Evolutionary conservation across 805 yeast species (phyloP), one percentile per base, ranked within the genome.

Genomic region (Maudiozyma turicensis): DNA sequence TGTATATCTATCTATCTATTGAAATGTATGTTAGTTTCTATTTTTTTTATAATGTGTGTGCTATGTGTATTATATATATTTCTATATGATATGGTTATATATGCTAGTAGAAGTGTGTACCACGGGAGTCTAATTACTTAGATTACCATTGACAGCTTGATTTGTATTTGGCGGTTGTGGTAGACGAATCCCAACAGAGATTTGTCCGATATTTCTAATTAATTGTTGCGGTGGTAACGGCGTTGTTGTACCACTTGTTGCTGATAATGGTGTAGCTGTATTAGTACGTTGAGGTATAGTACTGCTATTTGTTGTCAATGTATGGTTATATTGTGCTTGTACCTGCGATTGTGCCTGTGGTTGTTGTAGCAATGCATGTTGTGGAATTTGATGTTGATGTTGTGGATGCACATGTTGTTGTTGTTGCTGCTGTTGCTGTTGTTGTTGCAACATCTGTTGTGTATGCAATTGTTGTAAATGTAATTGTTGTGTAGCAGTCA

Each of bases 391-490:
- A 31, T 49, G 56, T 32, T 51, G 48, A 9, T n/a, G 37, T 35
- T 41, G 52, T 8, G 15, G 42, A 30, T 44, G 48, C 6, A 28
- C 14, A 33, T 44, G 46, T 42, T 42, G 44, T 30, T 47, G 35
- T 29, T 39, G 47, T 13, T 48, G 50, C 30, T 41, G 51, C 29
- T 38, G 53, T 13, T 30, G 48, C 30, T 46, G 50, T 29, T 15
- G 45, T 32, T 48, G 49, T 33, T 33, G 48, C 10, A 15, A 50
- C 40, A 51, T 45, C 34, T 50, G 54, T 39, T 50, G 52, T 39
- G 52, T 51, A 29, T 48, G 54, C 11, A 26, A 35, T 35, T 35
- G 38, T 35, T 35, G 38, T 15, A 35, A 35, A 35, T 35, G 38
- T 35, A 35, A 35, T 35, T 35, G 38, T 35, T 35, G 38, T 13